These are phyloP conservation scores for Radiomyces spectabilis DNA, from an alignment of 192 early-diverging fungal genomes.

Conservation along the genomic window DNA sequence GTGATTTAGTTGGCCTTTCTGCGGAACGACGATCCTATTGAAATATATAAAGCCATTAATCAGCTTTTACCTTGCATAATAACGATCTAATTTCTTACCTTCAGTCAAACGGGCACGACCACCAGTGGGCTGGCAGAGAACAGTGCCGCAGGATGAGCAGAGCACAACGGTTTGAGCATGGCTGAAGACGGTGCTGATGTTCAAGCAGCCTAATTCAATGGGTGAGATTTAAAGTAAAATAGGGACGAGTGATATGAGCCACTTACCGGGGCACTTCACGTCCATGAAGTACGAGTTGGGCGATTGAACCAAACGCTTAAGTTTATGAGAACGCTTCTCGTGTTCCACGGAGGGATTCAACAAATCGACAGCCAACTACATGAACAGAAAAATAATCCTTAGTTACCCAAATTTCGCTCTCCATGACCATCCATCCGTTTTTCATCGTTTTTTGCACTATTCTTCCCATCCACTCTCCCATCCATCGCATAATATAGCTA, in stretches of 20 bases:
- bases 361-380: slow-evolving; percentile 82
- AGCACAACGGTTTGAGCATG: slow-evolving; percentile 98
- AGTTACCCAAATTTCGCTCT: too few species aligned
- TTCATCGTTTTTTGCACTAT: background rate
- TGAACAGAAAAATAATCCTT: background rate
- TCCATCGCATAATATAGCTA: too few species aligned
- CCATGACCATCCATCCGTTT: background rate
- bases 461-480: slow-evolving; percentile 4
- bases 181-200: slow-evolving; percentile 98
- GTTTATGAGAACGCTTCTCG: slow-evolving; percentile 59
- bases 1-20: slow-evolving; percentile 14
- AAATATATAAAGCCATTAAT: too few species aligned
- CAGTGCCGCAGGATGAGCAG: slow-evolving; percentile 92
- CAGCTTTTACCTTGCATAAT: too few species aligned
- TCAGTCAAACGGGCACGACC: slow-evolving; percentile 95
- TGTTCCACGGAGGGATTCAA: slow-evolving; percentile 75
- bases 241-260: background rate
- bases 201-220: slow-evolving; percentile 84
- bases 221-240: background rate
- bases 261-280: slow-evolving; percentile 79
- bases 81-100: too few species aligned
- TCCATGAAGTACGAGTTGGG: slow-evolving; percentile 98
- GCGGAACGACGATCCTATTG: slow-evolving; percentile 9
- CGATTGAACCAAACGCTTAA: slow-evolving; percentile 47
- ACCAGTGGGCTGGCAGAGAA: slow-evolving; percentile 98